These are phyloP conservation scores for Sugiyamaella pinicola DNA, from an alignment of 1,139 yeast genomes.

Conservation along the genomic window DNA sequence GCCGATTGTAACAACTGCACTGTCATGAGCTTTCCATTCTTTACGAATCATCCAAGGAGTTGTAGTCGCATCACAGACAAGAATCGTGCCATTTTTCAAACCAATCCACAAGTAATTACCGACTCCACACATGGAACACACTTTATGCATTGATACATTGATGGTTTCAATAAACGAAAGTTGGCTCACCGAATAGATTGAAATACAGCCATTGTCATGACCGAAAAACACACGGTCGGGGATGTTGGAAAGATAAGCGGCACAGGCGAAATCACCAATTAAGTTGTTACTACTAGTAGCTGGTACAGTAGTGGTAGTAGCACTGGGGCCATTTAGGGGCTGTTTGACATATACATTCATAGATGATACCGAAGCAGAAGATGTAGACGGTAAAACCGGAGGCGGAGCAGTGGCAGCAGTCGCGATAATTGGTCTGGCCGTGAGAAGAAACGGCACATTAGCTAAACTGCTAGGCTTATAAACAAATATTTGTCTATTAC, in stretches of 20 bases:
- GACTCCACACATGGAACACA: constrained; percentile 40
- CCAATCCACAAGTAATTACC: constrained; percentile 46
- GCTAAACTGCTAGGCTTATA: constrained; percentile 37
- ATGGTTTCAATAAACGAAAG: constrained; percentile 40
- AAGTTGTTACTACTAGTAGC: constrained; percentile 17
- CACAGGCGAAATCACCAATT: constrained; percentile 42
- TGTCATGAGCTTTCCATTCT: constrained; percentile 47
- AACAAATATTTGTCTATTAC: constrained; percentile 40
- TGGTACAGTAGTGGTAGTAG: not conserved
- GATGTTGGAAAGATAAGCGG: constrained; percentile 33
- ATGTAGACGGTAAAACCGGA: constrained; percentile 6
- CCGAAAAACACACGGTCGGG: constrained; percentile 45
- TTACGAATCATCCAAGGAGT: constrained; percentile 44
- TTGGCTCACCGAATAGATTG: constrained; percentile 39
- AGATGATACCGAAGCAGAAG: constrained; percentile 1
- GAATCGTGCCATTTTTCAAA: constrained; percentile 44
- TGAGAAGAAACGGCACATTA: constrained; percentile 32
- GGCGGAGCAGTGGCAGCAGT: constrained; percentile 13
- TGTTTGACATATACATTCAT: constrained; percentile 9
- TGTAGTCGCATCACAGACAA: constrained; percentile 41
- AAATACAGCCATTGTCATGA: constrained; percentile 47
- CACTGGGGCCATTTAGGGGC: too few relatives aligned
- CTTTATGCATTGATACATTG: constrained; percentile 41
- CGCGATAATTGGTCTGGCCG: constrained; percentile 38
- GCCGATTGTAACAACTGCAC: constrained; percentile 34